phyloP scores from a whole-genome alignment of 2,329 filamentous ascomycete genomes.

The Alternaria sp. region DNA sequence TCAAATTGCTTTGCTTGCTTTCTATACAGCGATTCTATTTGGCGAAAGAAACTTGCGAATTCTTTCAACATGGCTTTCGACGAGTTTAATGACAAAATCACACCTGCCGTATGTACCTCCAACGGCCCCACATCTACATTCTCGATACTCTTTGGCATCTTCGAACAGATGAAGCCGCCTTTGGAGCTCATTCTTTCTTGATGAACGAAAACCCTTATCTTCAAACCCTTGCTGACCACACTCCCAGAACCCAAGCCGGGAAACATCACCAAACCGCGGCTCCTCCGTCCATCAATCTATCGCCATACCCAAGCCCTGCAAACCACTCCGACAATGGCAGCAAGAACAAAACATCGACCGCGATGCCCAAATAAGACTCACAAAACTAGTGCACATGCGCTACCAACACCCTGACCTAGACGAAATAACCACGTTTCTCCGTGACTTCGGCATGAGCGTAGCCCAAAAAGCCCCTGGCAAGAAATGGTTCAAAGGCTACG shows the following conservation, averaged over 20 bases:
- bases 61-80: conserved; percentile 36
- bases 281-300: conserved; percentile 48
- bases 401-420: conserved; percentile 61
- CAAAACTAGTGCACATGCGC: conserved; percentile 59
- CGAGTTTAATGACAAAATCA: conserved; percentile 40
- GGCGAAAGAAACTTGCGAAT: neutral
- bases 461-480: conserved; percentile 36
- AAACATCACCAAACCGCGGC: conserved; percentile 50
- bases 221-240: neutral
- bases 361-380: conserved; percentile 55
- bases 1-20: neutral
- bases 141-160: neutral
- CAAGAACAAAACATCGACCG: conserved; percentile 50
- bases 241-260: conserved; percentile 35
- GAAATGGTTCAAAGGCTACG: conserved; percentile 68
- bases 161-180: neutral
- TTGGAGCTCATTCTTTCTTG: neutral
- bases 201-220: neutral
- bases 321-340: conserved; percentile 49
- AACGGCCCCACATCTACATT: conserved; percentile 23
- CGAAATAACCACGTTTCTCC: conserved; percentile 55
- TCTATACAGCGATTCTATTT: neutral
- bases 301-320: conserved; percentile 46
- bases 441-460: conserved; percentile 46
- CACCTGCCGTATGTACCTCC: conserved; percentile 32